Percentiles rank a stretch among this genome's conserved stretches.
Evolutionary conservation across 805 yeast species (phyloP).

Genomic region (Monosporozyma yasuniensis): DNA sequence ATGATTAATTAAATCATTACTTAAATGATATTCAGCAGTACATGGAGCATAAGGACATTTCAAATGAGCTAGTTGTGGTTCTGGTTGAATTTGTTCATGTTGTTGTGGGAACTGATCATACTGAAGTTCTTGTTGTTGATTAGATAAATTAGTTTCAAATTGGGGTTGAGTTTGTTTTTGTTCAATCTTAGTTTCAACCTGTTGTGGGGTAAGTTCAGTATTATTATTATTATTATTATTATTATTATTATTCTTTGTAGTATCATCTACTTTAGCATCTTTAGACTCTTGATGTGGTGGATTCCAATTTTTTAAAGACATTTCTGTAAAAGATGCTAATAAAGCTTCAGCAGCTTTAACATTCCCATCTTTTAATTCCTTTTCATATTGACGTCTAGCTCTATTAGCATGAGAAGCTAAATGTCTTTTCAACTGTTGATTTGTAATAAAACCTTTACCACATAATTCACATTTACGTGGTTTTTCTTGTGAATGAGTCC

Average conservation of each 20-base stretch:
- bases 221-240: too few relatives aligned
- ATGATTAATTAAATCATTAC: constrained; percentile 14
- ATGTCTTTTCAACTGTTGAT: constrained; percentile 53
- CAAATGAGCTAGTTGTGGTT: neutral
- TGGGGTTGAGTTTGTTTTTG: neutral
- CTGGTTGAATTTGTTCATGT: neutral
- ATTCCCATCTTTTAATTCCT: constrained; percentile 1
- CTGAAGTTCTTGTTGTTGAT: neutral
- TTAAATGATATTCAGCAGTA: constrained; percentile 4
- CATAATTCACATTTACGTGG: constrained; percentile 50
- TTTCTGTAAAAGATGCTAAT: neutral
- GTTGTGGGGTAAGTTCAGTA: neutral
- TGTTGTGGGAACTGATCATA: neutral
- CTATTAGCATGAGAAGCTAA: constrained; percentile 44
- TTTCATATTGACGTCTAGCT: constrained; percentile 10
- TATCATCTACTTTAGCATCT: neutral
- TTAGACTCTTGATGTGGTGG: neutral
- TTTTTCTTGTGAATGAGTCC: constrained; percentile 53
- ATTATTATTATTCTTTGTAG: too few relatives aligned
- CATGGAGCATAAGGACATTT: constrained; percentile 15
- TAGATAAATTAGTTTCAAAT: neutral
- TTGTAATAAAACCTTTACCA: constrained; percentile 50
- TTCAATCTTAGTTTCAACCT: neutral
- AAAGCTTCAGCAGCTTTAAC: neutral
- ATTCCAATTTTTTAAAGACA: neutral